Conservation (phyloP, 2,329 filamentous ascomycete genomes). For the Teratosphaeriaceae sp. region DNA sequence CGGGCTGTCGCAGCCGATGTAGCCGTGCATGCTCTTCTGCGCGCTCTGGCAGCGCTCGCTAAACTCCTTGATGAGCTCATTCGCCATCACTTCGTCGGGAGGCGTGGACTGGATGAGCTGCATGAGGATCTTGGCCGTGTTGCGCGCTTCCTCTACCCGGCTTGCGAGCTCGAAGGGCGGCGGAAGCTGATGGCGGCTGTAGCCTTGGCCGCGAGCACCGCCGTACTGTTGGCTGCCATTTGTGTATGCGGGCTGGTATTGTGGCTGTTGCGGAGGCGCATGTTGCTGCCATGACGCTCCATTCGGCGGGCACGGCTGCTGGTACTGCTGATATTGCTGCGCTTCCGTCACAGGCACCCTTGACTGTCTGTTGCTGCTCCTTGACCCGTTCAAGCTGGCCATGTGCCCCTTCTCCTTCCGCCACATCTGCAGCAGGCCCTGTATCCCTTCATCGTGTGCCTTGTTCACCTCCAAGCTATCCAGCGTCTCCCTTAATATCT, state of each 20-base stretch:
- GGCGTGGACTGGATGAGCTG: conserved; percentile 87
- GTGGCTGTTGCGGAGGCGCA: not conserved
- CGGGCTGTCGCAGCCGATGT: conserved; percentile 74
- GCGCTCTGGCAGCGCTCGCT: conserved; percentile 77
- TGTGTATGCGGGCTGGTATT: not conserved
- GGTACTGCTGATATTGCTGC: not conserved
- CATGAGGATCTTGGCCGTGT: conserved; percentile 83
- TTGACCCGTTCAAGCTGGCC: conserved; percentile 14
- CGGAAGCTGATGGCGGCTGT: conserved; percentile 40
- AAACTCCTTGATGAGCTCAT: conserved; percentile 92
- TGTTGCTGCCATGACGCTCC: not conserved
- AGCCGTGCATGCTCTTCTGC: conserved; percentile 73
- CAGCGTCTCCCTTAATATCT: conserved; percentile 82
- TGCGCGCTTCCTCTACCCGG: conserved; percentile 82
- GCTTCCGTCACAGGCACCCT: not conserved
- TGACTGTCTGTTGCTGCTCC: conserved; percentile 5
- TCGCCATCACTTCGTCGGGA: conserved; percentile 63
- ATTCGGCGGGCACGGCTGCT: not conserved
- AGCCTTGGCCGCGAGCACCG: not conserved
- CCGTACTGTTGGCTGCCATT: conserved; percentile 3
- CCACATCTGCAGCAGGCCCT: conserved; percentile 77
- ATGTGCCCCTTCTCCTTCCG: conserved; percentile 64
- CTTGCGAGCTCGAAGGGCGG: conserved; percentile 69
- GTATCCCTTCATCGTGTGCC: conserved; percentile 65
- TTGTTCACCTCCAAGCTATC: conserved; percentile 70